Conservation (phyloP, 2,329 filamentous ascomycete species). For the Epichloe sp. region DNA sequence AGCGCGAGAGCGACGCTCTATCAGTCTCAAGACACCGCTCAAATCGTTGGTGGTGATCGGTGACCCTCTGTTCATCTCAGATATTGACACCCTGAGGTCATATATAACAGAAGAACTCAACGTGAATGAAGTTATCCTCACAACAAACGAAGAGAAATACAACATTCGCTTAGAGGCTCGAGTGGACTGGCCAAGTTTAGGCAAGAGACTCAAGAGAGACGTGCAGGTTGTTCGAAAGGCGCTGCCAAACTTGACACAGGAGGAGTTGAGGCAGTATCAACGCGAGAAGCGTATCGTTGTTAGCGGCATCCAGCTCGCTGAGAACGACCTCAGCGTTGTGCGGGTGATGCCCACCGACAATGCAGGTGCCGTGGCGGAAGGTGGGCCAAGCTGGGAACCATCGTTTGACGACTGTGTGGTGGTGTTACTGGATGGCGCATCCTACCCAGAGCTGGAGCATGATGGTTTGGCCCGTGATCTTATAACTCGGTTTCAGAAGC, state of each 20-base stretch:
- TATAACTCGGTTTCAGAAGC: neutral
- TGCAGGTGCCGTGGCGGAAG: neutral
- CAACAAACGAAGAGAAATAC: conserved; percentile 70
- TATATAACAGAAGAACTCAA: conserved; percentile 82
- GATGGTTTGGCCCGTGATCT: conserved; percentile 45
- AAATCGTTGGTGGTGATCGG: conserved; percentile 77
- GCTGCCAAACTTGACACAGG: conserved; percentile 57
- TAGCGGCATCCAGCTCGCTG: conserved; percentile 19
- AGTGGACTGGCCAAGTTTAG: conserved; percentile 77
- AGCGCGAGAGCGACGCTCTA: conserved; percentile 62
- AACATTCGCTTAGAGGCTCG: conserved; percentile 73
- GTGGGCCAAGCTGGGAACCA: conserved; percentile 11
- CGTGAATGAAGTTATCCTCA: conserved; percentile 52
- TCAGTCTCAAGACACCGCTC: conserved; percentile 72
- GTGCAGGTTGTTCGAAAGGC: conserved; percentile 75
- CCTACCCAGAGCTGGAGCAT: conserved; percentile 65
- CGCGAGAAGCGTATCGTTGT: conserved; percentile 47
- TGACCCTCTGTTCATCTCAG: conserved; percentile 58
- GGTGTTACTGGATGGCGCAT: conserved; percentile 62
- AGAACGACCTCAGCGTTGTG: conserved; percentile 50
- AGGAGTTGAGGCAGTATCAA: conserved; percentile 63
- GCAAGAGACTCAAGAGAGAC: conserved; percentile 89
- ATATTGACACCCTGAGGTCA: conserved; percentile 43
- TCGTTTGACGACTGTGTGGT: conserved; percentile 38
- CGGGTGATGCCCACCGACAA: conserved; percentile 4